Conservation (phyloP, 192 early-diverging fungal genomes). For the Gonapodya prolifera region DNA sequence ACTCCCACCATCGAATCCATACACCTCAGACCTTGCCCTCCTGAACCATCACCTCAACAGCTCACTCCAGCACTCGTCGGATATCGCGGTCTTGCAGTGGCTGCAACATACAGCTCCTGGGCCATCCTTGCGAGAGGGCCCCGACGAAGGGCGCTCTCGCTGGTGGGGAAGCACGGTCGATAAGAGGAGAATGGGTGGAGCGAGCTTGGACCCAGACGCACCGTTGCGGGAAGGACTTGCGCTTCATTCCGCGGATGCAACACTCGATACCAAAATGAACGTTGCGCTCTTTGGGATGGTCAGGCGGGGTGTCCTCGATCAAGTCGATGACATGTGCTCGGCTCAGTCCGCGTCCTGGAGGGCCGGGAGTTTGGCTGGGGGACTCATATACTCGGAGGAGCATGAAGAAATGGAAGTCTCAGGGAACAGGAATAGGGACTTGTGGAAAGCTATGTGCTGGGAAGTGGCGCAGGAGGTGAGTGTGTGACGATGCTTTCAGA, state of each 20-base stretch:
- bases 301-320: background rate
- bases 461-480: conserved; percentile 33
- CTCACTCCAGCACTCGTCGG: background rate
- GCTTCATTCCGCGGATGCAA: background rate
- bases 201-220: background rate
- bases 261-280: background rate
- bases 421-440: conserved; percentile 48
- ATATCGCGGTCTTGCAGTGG: background rate
- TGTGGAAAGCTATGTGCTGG: conserved; percentile 56
- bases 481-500: background rate
- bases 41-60: background rate
- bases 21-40: background rate
- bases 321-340: background rate
- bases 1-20: background rate
- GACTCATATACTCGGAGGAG: background rate
- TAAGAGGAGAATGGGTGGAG: background rate
- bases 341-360: background rate
- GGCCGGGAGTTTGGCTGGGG: background rate
- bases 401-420: background rate
- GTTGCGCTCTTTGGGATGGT: background rate
- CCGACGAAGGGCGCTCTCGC: background rate
- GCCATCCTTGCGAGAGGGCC: background rate
- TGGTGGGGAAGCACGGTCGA: background rate
- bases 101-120: background rate
- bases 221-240: background rate